Base-by-base conservation (phyloP, 345 rosid genomes). In the Gossypium turneri region DNA sequence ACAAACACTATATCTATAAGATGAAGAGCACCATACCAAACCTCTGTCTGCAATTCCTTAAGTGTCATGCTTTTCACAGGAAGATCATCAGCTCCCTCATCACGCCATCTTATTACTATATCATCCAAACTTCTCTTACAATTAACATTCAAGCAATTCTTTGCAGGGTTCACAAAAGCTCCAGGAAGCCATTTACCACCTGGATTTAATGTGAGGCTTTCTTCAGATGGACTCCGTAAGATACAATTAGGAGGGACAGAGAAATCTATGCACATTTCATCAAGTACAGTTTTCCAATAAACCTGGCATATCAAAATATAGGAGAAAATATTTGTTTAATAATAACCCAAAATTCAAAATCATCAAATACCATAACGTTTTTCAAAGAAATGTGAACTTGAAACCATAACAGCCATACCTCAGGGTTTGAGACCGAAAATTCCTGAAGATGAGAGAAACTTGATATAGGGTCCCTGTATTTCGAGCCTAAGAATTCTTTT, bases 161-260 rank as follows among this genome's bases (percentile, higher is more conserved):
- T 83, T 17, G 94, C 98, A 79, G 98, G 87, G 63, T 95, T 95
- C 74, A 91, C 61, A 75, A 64, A 82, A 27, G 96, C 98, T 70
- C 98, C 98, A 60, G 94, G 98, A 81, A 95, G 90, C 99, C 99
- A 95, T 78, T 83, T 80, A 43, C 93, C 99, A 34, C 98, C 96
- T 2, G 98, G 98, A 58, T 83, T 78, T 50, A 73, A 20, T 60
- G 60, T 16, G 50, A 9, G 25, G 43, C 75, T 77, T 68, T 82
- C 82, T 22, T 76, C 84, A 74, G 73, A 50, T 41, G 85, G 69
- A 75, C 81, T 70, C 71, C 67, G 76, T 38, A 90, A 75, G 61
- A 95, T 85, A 66, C 88, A 81, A 44, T 84, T 70, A 0, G 99
- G 99, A 86, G 92, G 89, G 12, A 82, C 84, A 0, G 92, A 86